Conservation (phyloP, 1,284 basidiomycete genomes). For the Malassezia obtusa region DNA sequence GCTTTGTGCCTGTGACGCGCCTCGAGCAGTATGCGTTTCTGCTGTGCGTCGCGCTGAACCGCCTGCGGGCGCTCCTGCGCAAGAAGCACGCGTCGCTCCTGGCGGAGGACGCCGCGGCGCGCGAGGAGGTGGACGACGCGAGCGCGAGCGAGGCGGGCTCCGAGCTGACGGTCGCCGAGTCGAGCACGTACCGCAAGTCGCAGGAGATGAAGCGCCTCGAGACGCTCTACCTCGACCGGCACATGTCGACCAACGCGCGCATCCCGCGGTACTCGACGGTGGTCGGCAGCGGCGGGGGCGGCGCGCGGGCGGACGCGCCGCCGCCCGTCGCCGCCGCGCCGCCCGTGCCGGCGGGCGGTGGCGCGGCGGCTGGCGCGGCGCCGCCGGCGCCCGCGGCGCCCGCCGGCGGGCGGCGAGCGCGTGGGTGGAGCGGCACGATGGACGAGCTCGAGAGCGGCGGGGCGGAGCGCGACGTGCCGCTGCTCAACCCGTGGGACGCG, state of each 20-base stretch:
- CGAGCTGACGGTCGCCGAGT: slow-evolving; percentile 18
- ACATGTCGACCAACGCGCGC: slow-evolving; percentile 80
- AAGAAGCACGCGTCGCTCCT: slow-evolving; percentile 59
- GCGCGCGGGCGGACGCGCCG: slow-evolving; percentile 18
- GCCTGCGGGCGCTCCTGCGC: slow-evolving; percentile 80
- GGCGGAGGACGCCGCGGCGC: background rate
- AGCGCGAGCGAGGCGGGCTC: slow-evolving; percentile 9
- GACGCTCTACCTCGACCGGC: slow-evolving; percentile 71
- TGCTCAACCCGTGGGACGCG: slow-evolving; percentile 11
- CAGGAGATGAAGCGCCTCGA: slow-evolving; percentile 89
- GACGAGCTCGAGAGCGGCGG: no score
- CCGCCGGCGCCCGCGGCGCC: slow-evolving; percentile 1
- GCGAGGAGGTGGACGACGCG: background rate
- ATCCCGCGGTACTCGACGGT: slow-evolving; percentile 88
- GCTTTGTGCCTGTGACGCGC: slow-evolving; percentile 78
- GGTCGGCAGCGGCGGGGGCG: slow-evolving; percentile 79
- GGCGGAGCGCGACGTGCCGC: slow-evolving; percentile 12
- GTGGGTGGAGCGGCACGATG: no score
- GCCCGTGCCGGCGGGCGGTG: slow-evolving; percentile 22
- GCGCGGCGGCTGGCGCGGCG: no score
- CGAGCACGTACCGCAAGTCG: slow-evolving; percentile 64
- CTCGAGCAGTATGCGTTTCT: slow-evolving; percentile 97
- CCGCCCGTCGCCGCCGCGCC: no score
- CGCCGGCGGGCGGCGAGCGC: background rate
- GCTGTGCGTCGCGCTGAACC: slow-evolving; percentile 83